phyloP scores from a whole-genome alignment of 345 rosid genomes.

The Microcos paniculata region DNA sequence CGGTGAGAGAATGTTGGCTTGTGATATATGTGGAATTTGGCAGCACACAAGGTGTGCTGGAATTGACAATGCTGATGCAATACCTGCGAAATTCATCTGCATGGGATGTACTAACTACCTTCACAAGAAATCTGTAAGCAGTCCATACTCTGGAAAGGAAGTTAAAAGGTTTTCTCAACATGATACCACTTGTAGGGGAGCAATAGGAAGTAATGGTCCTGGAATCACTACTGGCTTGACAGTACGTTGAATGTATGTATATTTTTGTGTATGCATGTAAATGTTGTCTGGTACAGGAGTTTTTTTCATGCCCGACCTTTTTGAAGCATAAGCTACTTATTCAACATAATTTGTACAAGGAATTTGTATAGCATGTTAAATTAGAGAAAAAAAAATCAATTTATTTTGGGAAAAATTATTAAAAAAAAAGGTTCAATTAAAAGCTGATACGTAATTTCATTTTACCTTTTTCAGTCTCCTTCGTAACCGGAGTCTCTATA shows the following conservation, averaged over 20 bases:
- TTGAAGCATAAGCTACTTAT: not conserved
- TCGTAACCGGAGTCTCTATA: not conserved
- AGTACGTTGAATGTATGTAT: conserved; percentile 27
- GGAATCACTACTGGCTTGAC: conserved; percentile 28
- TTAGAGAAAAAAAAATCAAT: not conserved
- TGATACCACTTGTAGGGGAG: conserved; percentile 38
- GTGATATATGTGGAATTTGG: conserved; percentile 72
- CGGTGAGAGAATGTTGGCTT: conserved; percentile 75
- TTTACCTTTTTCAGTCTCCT: conserved; percentile 16
- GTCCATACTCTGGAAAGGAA: conserved; percentile 25
- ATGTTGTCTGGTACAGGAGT: not conserved
- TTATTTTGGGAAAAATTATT: not conserved
- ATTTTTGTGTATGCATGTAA: not conserved
- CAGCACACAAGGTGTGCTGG: conserved; percentile 76
- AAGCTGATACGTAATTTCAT: not conserved
- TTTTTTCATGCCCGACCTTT: not conserved
- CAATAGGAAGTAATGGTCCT: conserved; percentile 19
- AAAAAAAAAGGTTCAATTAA: not conserved
- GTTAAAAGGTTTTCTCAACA: conserved; percentile 22
- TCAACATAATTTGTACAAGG: not conserved
- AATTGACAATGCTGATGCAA: conserved; percentile 42
- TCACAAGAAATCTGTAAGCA: conserved; percentile 20
- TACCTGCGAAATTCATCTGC: conserved; percentile 49
- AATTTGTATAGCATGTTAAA: not conserved
- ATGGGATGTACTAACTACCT: conserved; percentile 32